These are phyloP conservation scores for Dichomitus squalens DNA, from an alignment of 1,284 basidiomycete species.

Conservation along the genomic window DNA sequence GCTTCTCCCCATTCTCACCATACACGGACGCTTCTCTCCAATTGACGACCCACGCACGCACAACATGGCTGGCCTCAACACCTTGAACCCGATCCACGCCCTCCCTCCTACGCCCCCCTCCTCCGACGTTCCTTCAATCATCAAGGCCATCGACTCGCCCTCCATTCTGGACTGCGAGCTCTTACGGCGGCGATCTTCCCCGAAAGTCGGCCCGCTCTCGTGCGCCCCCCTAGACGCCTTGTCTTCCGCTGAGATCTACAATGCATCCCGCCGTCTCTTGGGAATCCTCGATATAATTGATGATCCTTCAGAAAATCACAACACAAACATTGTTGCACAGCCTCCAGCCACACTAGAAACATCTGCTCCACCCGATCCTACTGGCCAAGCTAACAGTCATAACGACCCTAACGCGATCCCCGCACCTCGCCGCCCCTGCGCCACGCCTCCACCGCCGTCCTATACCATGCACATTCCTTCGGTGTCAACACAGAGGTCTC, in stretches of 20 bases:
- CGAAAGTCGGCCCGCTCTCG: conserved; percentile 1
- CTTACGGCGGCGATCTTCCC: conserved; percentile 7
- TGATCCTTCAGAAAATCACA: conserved; percentile 5
- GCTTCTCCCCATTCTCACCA: conserved; percentile 14
- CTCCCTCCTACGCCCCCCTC: conserved; percentile 14
- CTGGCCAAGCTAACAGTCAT: neutral
- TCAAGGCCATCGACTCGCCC: conserved; percentile 3
- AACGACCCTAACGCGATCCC: conserved; percentile 4
- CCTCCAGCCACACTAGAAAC: neutral
- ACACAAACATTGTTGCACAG: neutral
- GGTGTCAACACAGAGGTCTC: conserved; percentile 10
- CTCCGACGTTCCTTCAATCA: conserved; percentile 2
- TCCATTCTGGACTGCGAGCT: conserved; percentile 16
- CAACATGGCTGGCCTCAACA: conserved; percentile 23
- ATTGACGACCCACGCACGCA: conserved; percentile 6
- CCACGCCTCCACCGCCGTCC: conserved; percentile 10
- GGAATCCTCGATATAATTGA: conserved; percentile 13
- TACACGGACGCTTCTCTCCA: conserved; percentile 17
- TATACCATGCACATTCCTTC: conserved; percentile 18
- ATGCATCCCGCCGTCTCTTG: conserved; percentile 16
- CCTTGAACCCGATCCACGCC: conserved; percentile 20
- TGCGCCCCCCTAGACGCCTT: neutral
- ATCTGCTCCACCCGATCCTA: conserved; percentile 2
- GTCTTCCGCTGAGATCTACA: conserved; percentile 11
- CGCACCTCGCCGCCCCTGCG: conserved; percentile 7